These are phyloP conservation scores for Salisapilia sapeloensis DNA, from an alignment of 352 stramenopile species.

Conservation along the genomic window DNA sequence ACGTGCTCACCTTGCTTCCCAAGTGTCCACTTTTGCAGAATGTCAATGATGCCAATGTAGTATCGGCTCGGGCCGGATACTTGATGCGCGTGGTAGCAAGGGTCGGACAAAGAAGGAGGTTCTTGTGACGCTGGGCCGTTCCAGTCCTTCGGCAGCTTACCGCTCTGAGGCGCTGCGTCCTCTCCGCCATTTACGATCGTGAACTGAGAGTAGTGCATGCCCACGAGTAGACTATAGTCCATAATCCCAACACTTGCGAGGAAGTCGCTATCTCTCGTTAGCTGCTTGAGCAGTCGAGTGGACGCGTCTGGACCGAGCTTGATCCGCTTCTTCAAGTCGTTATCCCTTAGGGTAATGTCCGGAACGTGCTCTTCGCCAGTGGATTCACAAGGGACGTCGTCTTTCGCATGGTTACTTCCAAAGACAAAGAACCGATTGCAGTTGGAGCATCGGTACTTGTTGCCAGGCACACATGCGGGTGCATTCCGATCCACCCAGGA, in stretches of 20 bases:
- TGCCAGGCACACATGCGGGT: constrained; percentile 46
- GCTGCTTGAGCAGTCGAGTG: constrained; percentile 50
- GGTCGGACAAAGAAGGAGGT: constrained; percentile 2
- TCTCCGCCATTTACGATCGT: constrained; percentile 25
- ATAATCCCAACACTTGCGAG: constrained; percentile 77
- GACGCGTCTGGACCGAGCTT: constrained; percentile 38
- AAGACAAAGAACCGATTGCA: constrained; percentile 77
- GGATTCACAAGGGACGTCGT: constrained; percentile 23
- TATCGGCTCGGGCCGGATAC: constrained; percentile 76
- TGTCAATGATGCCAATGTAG: constrained; percentile 83
- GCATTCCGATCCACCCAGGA: constrained; percentile 81
- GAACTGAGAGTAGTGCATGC: constrained; percentile 74
- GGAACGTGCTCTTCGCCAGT: constrained; percentile 58
- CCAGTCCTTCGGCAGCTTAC: constrained; percentile 1
- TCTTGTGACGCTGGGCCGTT: background rate
- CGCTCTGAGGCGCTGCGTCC: too few species aligned
- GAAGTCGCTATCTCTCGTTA: constrained; percentile 71
- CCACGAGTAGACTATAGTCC: constrained; percentile 84
- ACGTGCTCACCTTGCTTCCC: constrained; percentile 57
- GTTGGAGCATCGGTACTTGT: constrained; percentile 69
- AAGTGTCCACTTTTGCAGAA: constrained; percentile 79
- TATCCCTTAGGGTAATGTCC: constrained; percentile 71
- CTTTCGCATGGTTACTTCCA: constrained; percentile 15
- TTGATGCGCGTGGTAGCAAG: constrained; percentile 54
- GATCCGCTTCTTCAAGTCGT: constrained; percentile 74